Evolutionary conservation across 2,329 filamentous ascomycete genomes (phyloP).

Genomic region (Fusarium tupiense): DNA sequence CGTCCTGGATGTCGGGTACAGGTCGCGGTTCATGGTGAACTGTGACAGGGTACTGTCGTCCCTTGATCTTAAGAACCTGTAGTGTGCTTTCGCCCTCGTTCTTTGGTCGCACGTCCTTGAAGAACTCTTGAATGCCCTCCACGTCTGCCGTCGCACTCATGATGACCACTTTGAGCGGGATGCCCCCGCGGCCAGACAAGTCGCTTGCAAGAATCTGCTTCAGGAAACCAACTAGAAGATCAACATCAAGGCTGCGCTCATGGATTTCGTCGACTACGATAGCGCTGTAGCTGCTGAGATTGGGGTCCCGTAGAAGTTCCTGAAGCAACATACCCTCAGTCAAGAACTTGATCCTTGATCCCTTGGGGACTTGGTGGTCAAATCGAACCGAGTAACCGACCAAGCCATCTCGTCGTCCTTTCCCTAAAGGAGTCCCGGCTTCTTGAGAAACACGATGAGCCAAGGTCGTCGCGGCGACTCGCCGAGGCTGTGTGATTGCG

Average conservation of each 20-base stretch:
- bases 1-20: conserved; percentile 83
- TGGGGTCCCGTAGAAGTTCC: conserved; percentile 87
- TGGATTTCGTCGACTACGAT: conserved; percentile 97
- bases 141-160: conserved; percentile 98
- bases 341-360: conserved; percentile 90
- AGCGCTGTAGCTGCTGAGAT: conserved; percentile 85
- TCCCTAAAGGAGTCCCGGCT: conserved; percentile 62
- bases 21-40: conserved; percentile 78
- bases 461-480: conserved; percentile 92
- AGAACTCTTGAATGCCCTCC: conserved; percentile 80
- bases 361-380: conserved; percentile 83
- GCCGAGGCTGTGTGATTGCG: conserved; percentile 91
- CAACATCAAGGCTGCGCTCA: conserved; percentile 93
- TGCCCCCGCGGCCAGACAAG: conserved; percentile 72
- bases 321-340: conserved; percentile 97
- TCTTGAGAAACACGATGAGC: conserved; percentile 90
- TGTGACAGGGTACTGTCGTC: conserved; percentile 87
- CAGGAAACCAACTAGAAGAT: conserved; percentile 88
- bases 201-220: conserved; percentile 76
- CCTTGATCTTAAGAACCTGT: conserved; percentile 74
- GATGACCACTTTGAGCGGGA: conserved; percentile 86
- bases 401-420: conserved; percentile 53
- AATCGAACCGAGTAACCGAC: conserved; percentile 97
- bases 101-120: conserved; percentile 54
- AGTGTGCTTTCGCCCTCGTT: conserved; percentile 38